Evolutionary conservation across 2,329 filamentous ascomycete genomes (phyloP).

Genomic region (Alternaria arbusti): DNA sequence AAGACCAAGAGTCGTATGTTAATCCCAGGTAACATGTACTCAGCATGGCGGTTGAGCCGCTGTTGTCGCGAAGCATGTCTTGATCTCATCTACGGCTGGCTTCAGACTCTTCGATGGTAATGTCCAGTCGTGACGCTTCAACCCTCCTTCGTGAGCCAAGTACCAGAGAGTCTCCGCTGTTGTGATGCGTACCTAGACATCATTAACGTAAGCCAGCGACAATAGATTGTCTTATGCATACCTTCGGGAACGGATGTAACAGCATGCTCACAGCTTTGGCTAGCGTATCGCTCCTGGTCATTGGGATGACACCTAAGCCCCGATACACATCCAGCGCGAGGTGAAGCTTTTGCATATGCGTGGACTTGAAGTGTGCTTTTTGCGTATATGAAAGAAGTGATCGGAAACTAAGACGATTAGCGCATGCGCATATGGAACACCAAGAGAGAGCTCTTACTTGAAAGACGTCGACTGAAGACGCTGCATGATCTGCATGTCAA

Average conservation of each 20-base stretch:
- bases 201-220: background rate
- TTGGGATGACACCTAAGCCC: slow-evolving; percentile 64
- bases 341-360: slow-evolving; percentile 80
- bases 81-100: slow-evolving; percentile 34
- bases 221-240: slow-evolving; percentile 45
- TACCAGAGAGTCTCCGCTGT: slow-evolving; percentile 53
- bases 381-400: slow-evolving; percentile 73
- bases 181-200: slow-evolving; percentile 38
- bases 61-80: background rate
- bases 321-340: slow-evolving; percentile 82
- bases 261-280: slow-evolving; percentile 76
- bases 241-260: slow-evolving; percentile 80
- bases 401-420: slow-evolving; percentile 53
- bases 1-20: background rate
- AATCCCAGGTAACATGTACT: background rate
- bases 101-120: slow-evolving; percentile 42
- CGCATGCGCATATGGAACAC: background rate
- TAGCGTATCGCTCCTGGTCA: slow-evolving; percentile 62
- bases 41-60: background rate
- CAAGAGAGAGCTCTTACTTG: slow-evolving; percentile 55
- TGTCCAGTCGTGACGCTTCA: slow-evolving; percentile 41
- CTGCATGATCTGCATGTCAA: slow-evolving; percentile 54
- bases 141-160: slow-evolving; percentile 41
- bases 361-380: slow-evolving; percentile 81
- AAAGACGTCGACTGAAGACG: slow-evolving; percentile 52